Evolutionary conservation across 208 protist species (phyloP).

Genomic region (Blastocrithidia nonstop): DNA sequence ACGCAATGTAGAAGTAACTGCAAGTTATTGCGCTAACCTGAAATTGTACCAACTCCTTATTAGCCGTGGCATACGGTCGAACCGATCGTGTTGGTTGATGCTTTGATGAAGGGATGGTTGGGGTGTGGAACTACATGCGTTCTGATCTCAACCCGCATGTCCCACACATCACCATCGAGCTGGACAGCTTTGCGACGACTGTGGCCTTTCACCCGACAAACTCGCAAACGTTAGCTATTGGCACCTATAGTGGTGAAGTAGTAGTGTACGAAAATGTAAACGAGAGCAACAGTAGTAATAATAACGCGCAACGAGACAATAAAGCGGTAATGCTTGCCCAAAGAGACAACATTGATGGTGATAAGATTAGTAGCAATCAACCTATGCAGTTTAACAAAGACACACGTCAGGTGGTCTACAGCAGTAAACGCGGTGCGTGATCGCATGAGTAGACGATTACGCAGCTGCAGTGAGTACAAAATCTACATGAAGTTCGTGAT

Average conservation of each 20-base stretch:
- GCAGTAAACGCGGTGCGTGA: too few relatives aligned
- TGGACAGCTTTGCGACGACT: slow-evolving; percentile 55
- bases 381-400: too few relatives aligned
- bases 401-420: slow-evolving; percentile 10
- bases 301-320: background rate
- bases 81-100: slow-evolving; percentile 81
- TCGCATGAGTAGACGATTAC: slow-evolving; percentile 67
- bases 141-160: slow-evolving; percentile 11
- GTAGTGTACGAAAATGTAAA: slow-evolving; percentile 47
- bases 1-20: slow-evolving; percentile 36
- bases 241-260: slow-evolving; percentile 83
- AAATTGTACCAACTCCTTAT: slow-evolving; percentile 66
- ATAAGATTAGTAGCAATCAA: slow-evolving; percentile 19
- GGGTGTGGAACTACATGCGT: slow-evolving; percentile 65
- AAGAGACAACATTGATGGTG: slow-evolving; percentile 6
- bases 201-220: slow-evolving; percentile 78
- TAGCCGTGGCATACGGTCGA: slow-evolving; percentile 77
- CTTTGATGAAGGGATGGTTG: slow-evolving; percentile 58
- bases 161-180: slow-evolving; percentile 69
- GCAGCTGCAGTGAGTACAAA: slow-evolving; percentile 59
- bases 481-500: slow-evolving; percentile 31
- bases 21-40: slow-evolving; percentile 65
- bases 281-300: slow-evolving; percentile 11
- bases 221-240: slow-evolving; percentile 59
- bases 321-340: background rate